Evolutionary conservation across 495 filamentous ascomycete genomes (phyloP).

Genomic region (Recurvomyces mirabilis): DNA sequence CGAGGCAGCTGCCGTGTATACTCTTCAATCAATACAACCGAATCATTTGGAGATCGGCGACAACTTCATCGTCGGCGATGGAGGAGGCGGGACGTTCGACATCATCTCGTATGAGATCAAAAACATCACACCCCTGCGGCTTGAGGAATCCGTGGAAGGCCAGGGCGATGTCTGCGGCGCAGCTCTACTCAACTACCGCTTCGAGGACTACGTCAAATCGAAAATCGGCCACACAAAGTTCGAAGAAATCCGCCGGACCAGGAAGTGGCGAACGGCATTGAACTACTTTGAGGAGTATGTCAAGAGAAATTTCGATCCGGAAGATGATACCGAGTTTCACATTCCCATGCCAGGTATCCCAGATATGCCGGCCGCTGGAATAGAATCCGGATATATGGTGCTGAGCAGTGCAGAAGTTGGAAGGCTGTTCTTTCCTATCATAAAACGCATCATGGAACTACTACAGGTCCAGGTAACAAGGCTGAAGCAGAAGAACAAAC

Average conservation of each 20-base stretch:
- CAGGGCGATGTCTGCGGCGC: constrained; percentile 9
- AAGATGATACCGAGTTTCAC: constrained; percentile 23
- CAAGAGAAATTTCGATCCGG: constrained; percentile 35
- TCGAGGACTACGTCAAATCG: constrained; percentile 5
- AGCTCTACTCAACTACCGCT: constrained; percentile 7
- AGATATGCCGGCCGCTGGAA: constrained; percentile 20
- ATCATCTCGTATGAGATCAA: constrained; percentile 44
- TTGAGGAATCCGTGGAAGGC: constrained; percentile 5
- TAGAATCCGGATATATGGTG: constrained; percentile 21
- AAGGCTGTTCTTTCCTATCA: constrained; percentile 31
- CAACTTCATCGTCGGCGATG: constrained; percentile 66
- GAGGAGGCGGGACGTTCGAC: constrained; percentile 66
- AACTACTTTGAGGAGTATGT: constrained; percentile 38
- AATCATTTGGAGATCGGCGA: constrained; percentile 52
- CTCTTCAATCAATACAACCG: constrained; percentile 55
- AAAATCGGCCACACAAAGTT: constrained; percentile 4
- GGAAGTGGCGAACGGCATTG: constrained; percentile 3
- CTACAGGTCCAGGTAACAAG: constrained; percentile 29
- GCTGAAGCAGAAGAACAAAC: neutral
- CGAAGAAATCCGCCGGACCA: neutral
- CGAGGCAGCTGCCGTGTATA: constrained; percentile 66
- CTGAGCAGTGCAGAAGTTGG: constrained; percentile 22
- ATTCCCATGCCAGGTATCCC: constrained; percentile 25
- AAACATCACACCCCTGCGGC: constrained; percentile 1
- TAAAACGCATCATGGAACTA: constrained; percentile 30